Evolutionary conservation across 2,329 filamentous ascomycete genomes (phyloP), one percentile per base, ranked within the genome.

Genomic region (Colletotrichum aenigma): DNA sequence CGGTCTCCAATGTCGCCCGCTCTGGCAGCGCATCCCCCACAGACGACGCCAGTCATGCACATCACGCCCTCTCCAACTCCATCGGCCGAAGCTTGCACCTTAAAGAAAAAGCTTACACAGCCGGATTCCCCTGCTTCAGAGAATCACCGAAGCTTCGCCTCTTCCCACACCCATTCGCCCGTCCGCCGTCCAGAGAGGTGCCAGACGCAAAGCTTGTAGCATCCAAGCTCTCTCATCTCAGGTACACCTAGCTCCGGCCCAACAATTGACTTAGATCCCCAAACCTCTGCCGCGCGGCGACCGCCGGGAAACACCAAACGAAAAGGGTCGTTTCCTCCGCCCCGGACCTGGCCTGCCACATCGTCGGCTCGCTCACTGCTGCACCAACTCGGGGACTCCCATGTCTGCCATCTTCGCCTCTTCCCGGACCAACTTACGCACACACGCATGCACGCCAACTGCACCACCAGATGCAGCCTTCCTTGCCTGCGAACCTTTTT

Each of bases 11-110:
- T 64, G 58, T 69, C 34, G 64, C 58, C 58, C 21, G 56, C 58
- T n/a, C 56, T 75, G 58, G 73, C 65, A 73, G 30, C 56, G 66
- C 58, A 68, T 73, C 34, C 34, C 64, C 58, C 70, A 75, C 73
- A 75, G 64, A 73, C 43, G 43, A 52, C 62, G 73, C 70, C 73
- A 73, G 70, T 73, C 70, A 75, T 75, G 73, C 73, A 75, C 28
- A 75, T 68, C 73, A 73, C 70, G 64, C 38, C 58, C 48, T 56
- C 43, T 60, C 65, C 69, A 75, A 73, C 70, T 43, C 65, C 69
- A 75, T 75, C 70, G 70, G 70, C 70, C 73, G 64, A 75, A 75
- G 73, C 64, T 73, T 73, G 64, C 73, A 60, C 64, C 70, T 68
- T 64, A 26, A 48, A 62, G 38, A 52, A 64, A 24, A 64, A 60